Evolutionary conservation across 257 asterid species (phyloP).

Genomic region (Primulina huaijiensis): DNA sequence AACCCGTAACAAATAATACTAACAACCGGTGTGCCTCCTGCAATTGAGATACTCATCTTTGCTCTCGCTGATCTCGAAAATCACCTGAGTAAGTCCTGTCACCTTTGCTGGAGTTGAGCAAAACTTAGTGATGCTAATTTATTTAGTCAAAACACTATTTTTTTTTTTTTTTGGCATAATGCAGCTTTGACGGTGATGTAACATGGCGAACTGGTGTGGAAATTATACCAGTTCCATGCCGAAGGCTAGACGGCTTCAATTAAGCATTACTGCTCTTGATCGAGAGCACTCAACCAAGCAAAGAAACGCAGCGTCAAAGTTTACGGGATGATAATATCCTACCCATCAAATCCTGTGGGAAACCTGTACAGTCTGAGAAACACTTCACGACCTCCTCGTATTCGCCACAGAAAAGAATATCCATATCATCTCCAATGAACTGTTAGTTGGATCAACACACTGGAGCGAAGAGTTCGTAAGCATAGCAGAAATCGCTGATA

Average conservation of each 20-base stretch:
- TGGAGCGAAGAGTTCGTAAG: conserved; percentile 48
- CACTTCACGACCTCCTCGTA: conserved; percentile 47
- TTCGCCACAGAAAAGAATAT: conserved; percentile 60
- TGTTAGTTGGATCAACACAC: conserved; percentile 44
- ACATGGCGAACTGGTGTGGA: conserved; percentile 66
- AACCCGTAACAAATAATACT: conserved; percentile 49
- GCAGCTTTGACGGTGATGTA: conserved; percentile 64
- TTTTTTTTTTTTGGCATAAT: background rate
- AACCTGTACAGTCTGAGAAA: conserved; percentile 40
- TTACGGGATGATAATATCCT: conserved; percentile 57
- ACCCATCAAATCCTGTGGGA: conserved; percentile 69
- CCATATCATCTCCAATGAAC: conserved; percentile 57
- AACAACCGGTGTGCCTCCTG: conserved; percentile 56
- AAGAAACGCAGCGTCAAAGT: conserved; percentile 62
- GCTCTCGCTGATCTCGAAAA: conserved; percentile 69
- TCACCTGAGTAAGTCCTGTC: conserved; percentile 53
- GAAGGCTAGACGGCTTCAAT: conserved; percentile 63
- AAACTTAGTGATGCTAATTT: conserved; percentile 6
- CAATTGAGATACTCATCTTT: conserved; percentile 61
- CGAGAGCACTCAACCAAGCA: conserved; percentile 61
- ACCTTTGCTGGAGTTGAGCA: background rate
- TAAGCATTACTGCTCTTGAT: conserved; percentile 49
- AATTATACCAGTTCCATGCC: conserved; percentile 62
- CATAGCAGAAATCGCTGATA: conserved; percentile 49
- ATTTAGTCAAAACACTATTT: conserved; percentile 13